Percentiles rank a stretch among this genome's conserved stretches.
phyloP scores from a whole-genome alignment of 495 filamentous ascomycete genomes.

The Cairneyella variabilis region DNA sequence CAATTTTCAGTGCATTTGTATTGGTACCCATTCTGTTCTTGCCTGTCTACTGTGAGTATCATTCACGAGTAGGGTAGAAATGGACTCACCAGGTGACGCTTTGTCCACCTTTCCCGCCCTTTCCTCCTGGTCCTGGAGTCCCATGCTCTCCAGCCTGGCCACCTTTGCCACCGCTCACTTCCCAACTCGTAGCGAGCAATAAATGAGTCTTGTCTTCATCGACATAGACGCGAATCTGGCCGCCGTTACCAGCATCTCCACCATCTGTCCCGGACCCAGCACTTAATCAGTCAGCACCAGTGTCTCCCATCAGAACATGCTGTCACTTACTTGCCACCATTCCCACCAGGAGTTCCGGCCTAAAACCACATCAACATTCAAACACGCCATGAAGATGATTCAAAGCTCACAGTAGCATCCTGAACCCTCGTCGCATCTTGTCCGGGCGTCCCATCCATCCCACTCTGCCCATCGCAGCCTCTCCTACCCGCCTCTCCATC shows the following conservation, averaged over 20 bases:
- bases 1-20: constrained; percentile 6
- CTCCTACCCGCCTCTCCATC: constrained; percentile 31
- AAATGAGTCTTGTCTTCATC: constrained; percentile 29
- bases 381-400: not conserved
- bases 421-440: constrained; percentile 26
- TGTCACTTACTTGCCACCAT: constrained; percentile 30
- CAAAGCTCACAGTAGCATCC: constrained; percentile 8
- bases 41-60: not conserved
- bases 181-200: constrained; percentile 24
- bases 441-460: constrained; percentile 20
- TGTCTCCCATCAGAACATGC: not conserved
- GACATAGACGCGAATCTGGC: constrained; percentile 27
- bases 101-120: constrained; percentile 27
- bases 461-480: constrained; percentile 26
- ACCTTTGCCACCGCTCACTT: constrained; percentile 21
- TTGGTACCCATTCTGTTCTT: constrained; percentile 13
- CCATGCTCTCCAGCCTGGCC: constrained; percentile 26
- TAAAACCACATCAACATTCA: not conserved
- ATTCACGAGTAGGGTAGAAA: not conserved
- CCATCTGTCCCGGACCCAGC: constrained; percentile 28
- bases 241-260: constrained; percentile 31
- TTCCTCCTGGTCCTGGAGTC: constrained; percentile 29
- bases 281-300: constrained; percentile 10
- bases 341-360: constrained; percentile 24
- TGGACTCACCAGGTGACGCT: constrained; percentile 22